Evolutionary conservation across 805 yeast species (phyloP), one percentile per base, ranked within the genome.

Genomic region (Lipomyces mesembrius): DNA sequence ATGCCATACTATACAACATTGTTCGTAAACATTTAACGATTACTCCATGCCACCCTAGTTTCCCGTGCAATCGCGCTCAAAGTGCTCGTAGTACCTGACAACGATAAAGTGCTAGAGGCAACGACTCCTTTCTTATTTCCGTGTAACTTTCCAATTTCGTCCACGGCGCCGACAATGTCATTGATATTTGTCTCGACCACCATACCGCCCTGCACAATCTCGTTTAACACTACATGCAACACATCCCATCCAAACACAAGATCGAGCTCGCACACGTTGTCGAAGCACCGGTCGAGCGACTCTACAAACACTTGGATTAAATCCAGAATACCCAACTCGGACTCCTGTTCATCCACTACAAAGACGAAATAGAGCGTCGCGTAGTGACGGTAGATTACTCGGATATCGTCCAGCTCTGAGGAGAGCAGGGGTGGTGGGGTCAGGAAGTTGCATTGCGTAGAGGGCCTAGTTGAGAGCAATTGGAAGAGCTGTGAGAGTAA

Each of bases 161-260:
- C 82, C 2, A 79, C 82, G 0, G 83, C 85, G 1, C 86, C 87
- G 5, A 95, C 97, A 46, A 95, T 92, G 67, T 89, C 86, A 32
- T 80, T 75, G 25, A 92, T 91, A 72, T 88, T 91, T 1, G 98
- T 93, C 76, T 95, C 99, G 49, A 95, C 90, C 8, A 95, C 99
- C 96, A 95, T 89, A 0, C 99, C 99, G 32, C 98, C 99, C 76
- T 95, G 98, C 0, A 95, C 88, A 43, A 95, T 89, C 74, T 95
- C 98, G 74, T 75, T 79, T 59, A 93, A 78, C 1, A 94, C 97
- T 1, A 96, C 89, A 76, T 94, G 96, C 39, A 94, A 80, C 4
- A 92, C 96, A 78, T 95, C 98, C 98, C 99, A 95, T 20, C 98
- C 98, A 79, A 93, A 94, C n/a, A 95, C 97, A 69, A 95, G 82